These are phyloP conservation scores for Penicillium arizonense DNA, from an alignment of 495 filamentous ascomycete genomes.

Conservation along the genomic window DNA sequence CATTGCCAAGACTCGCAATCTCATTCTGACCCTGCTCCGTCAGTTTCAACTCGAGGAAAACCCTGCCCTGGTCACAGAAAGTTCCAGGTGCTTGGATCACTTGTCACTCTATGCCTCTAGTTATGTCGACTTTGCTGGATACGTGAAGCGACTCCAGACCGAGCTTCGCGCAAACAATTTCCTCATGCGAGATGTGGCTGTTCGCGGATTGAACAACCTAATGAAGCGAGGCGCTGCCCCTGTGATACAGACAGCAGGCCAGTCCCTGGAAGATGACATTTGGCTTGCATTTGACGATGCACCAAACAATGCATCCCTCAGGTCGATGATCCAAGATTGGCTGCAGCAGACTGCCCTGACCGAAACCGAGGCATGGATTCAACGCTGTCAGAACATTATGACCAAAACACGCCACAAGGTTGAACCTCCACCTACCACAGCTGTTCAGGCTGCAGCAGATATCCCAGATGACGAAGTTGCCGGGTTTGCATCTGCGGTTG, in stretches of 20 bases:
- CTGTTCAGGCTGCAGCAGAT: constrained; percentile 60
- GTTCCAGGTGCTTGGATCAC: constrained; percentile 83
- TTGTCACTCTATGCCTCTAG: constrained; percentile 87
- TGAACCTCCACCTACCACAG: constrained; percentile 43
- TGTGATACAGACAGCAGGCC: constrained; percentile 69
- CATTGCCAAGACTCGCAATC: constrained; percentile 82
- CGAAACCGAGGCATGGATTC: constrained; percentile 78
- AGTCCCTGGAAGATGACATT: constrained; percentile 82
- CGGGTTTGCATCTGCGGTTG: constrained; percentile 77
- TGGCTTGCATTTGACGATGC: constrained; percentile 82
- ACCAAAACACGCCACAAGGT: constrained; percentile 75
- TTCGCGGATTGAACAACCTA: constrained; percentile 87
- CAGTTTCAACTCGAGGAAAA: constrained; percentile 82
- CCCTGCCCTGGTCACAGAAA: constrained; percentile 68
- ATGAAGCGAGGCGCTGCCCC: constrained; percentile 88
- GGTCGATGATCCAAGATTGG: constrained; percentile 86
- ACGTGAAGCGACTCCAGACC: constrained; percentile 77
- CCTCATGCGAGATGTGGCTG: constrained; percentile 72
- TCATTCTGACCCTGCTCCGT: constrained; percentile 82
- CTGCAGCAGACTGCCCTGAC: constrained; percentile 78
- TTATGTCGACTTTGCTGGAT: constrained; percentile 76
- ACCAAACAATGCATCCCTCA: constrained; percentile 72
- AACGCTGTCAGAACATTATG: constrained; percentile 82
- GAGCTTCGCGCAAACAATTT: constrained; percentile 66
- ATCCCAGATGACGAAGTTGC: constrained; percentile 95